A percentile compares a stretch with the other conserved stretches of the same genome.
These are phyloP conservation scores for Fomitopsis pulvina DNA, from an alignment of 768 basidiomycete species.

Conservation along the genomic window DNA sequence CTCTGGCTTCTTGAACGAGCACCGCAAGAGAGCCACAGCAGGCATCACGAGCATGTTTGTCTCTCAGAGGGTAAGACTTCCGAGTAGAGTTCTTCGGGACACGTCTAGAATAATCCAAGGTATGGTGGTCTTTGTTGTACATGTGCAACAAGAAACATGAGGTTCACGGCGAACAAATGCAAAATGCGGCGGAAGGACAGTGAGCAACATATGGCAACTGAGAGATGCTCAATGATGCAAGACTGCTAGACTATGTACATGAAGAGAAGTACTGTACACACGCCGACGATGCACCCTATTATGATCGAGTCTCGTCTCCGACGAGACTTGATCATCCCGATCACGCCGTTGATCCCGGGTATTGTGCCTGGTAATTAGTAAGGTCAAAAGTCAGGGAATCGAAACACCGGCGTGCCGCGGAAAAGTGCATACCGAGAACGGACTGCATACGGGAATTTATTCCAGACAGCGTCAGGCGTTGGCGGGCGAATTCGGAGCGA, in stretches of 20 bases:
- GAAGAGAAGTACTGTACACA: constrained; percentile 62
- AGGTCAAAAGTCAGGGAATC: neutral
- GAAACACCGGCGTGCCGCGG: neutral
- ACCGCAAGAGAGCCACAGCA: constrained; percentile 37
- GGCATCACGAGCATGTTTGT: constrained; percentile 29
- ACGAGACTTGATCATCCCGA: constrained; percentile 89
- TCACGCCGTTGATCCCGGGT: constrained; percentile 89
- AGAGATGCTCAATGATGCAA: neutral
- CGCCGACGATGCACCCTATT: constrained; percentile 81
- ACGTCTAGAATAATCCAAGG: neutral
- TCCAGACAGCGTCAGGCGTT: constrained; percentile 64
- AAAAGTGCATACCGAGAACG: constrained; percentile 59
- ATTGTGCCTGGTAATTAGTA: constrained; percentile 52
- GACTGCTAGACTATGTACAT: constrained; percentile 34
- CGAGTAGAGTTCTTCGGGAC: neutral
- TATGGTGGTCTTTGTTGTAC: neutral
- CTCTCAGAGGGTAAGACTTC: constrained; percentile 16
- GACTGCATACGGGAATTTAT: constrained; percentile 83
- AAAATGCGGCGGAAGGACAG: neutral
- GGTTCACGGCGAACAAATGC: neutral
- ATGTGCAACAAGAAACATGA: neutral
- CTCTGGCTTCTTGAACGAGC: constrained; percentile 37
- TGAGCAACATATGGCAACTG: neutral
- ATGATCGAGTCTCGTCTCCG: constrained; percentile 87
- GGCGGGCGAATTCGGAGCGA: constrained; percentile 83